phyloP scores from a whole-genome alignment of 2,329 filamentous ascomycete species.

The Aureobasidium melanogenum region DNA sequence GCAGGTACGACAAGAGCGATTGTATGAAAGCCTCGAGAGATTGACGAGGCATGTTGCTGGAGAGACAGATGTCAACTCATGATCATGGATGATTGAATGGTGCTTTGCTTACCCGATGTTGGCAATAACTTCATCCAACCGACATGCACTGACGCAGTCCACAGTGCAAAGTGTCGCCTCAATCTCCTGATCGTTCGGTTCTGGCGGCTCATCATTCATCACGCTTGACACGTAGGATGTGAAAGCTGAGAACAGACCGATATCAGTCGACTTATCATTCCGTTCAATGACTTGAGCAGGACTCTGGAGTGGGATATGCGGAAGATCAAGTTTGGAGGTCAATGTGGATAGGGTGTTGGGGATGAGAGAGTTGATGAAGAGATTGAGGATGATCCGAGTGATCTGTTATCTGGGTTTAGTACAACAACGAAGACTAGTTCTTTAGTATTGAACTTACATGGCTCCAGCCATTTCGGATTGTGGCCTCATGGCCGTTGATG shows the following conservation, averaged over 20 bases:
- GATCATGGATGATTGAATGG: not conserved
- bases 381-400: conserved; percentile 84
- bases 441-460: conserved; percentile 46
- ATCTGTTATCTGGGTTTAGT: conserved; percentile 75
- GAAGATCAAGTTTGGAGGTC: conserved; percentile 59
- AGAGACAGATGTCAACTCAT: not conserved
- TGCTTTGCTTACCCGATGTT: conserved; percentile 62
- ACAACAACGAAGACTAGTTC: conserved; percentile 75
- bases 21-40: conserved; percentile 57
- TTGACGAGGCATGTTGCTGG: conserved; percentile 52
- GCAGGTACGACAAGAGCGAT: conserved; percentile 71
- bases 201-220: conserved; percentile 91
- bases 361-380: conserved; percentile 92
- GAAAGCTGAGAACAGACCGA: conserved; percentile 85
- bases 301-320: conserved; percentile 78
- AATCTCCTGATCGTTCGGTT: conserved; percentile 93
- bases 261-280: conserved; percentile 66
- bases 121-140: conserved; percentile 69
- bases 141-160: conserved; percentile 86
- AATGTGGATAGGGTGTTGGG: conserved; percentile 65
- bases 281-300: conserved; percentile 91
- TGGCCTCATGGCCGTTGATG: conserved; percentile 71
- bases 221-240: conserved; percentile 98
- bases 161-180: conserved; percentile 92
- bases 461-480: conserved; percentile 70